Percentiles rank a stretch among this genome's conserved stretches.
These are phyloP conservation scores for Sugiyamaella americana DNA, from an alignment of 805 yeast genomes.

Conservation along the genomic window DNA sequence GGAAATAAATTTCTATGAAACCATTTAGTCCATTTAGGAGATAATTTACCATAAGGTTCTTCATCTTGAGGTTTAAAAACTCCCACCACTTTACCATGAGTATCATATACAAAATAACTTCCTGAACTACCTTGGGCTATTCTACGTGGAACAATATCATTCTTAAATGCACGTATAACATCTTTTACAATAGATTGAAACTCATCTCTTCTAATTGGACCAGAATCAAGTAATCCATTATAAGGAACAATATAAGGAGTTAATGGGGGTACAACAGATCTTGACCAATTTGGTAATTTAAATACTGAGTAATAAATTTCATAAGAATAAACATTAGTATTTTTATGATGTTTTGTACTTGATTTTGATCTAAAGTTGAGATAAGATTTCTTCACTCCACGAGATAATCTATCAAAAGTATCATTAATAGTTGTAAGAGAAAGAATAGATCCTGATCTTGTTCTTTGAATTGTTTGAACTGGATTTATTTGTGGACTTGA, in stretches of 20 bases:
- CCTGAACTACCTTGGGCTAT: constrained; percentile 67
- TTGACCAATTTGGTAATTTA: constrained; percentile 30
- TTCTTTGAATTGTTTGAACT: neutral
- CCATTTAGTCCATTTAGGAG: constrained; percentile 81
- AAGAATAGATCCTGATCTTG: neutral
- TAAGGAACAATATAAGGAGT: constrained; percentile 29
- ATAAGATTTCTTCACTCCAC: neutral
- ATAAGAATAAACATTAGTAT: neutral
- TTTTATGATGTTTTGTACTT: neutral
- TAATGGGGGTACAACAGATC: constrained; percentile 14
- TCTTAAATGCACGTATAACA: constrained; percentile 43
- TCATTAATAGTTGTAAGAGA: neutral
- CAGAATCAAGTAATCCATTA: constrained; percentile 25
- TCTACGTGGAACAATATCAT: constrained; percentile 43
- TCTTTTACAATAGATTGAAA: constrained; percentile 40
- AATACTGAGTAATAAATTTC: constrained; percentile 55
- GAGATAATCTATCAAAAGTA: neutral
- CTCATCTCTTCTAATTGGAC: constrained; percentile 28
- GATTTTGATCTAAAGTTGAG: neutral
- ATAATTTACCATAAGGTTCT: constrained; percentile 72
- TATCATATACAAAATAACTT: constrained; percentile 50
- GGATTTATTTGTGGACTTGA: neutral
- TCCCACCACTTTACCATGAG: constrained; percentile 40
- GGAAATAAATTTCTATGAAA: constrained; percentile 68
- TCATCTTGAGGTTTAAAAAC: constrained; percentile 76